A percentile compares a stretch with the other conserved stretches of the same genome.
These are phyloP conservation scores for Fusarium decemcellulare DNA, from an alignment of 2,329 filamentous ascomycete genomes.

Conservation along the genomic window DNA sequence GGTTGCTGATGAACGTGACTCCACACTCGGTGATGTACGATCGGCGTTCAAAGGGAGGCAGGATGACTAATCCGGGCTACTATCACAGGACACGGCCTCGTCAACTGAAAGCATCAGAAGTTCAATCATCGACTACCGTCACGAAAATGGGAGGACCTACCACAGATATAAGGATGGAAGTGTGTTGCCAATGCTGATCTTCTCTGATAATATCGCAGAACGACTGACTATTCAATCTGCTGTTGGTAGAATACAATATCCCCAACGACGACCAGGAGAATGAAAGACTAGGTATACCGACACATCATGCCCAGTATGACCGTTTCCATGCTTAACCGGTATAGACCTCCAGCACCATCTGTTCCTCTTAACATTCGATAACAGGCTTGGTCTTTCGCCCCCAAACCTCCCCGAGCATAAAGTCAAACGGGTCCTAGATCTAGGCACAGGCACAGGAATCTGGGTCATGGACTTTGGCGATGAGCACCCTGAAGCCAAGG, in stretches of 20 bases:
- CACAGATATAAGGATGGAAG: too few relatives aligned
- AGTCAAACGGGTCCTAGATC: neutral
- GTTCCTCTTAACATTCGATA: conserved; percentile 4
- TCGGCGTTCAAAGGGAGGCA: too few relatives aligned
- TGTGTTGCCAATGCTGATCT: too few relatives aligned
- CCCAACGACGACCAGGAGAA: conserved; percentile 2
- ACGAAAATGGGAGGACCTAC: too few relatives aligned
- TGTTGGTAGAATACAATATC: neutral
- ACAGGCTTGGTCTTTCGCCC: neutral
- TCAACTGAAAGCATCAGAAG: too few relatives aligned
- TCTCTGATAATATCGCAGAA: too few relatives aligned
- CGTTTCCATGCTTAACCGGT: neutral
- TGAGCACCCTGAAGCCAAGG: neutral
- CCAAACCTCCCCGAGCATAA: neutral
- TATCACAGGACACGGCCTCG: too few relatives aligned
- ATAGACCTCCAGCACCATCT: neutral
- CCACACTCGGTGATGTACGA: too few relatives aligned
- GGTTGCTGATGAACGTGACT: too few relatives aligned
- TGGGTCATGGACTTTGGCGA: conserved; percentile 2
- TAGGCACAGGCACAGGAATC: neutral
- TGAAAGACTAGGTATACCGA: neutral
- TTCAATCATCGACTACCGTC: too few relatives aligned
- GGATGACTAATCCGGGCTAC: too few relatives aligned
- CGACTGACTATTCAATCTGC: too few relatives aligned
- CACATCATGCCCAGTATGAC: neutral